Evolutionary conservation across 306 rosid species (phyloP).

Genomic region (Cucurbita ficifolia): DNA sequence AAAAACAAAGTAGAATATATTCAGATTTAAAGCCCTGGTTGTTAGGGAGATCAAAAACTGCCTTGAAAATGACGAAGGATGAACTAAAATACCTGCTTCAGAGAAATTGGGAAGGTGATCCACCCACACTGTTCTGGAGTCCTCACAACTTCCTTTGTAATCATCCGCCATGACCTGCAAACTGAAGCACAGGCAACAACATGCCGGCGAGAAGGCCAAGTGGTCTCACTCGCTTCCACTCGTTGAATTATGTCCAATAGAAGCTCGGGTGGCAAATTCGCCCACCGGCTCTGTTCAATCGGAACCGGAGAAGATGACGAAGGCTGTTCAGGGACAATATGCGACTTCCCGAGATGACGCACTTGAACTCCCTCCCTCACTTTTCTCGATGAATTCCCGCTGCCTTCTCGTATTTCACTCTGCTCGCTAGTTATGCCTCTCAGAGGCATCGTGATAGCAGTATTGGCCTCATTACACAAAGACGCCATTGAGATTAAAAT

Average conservation of each 20-base stretch:
- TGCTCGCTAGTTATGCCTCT: conserved; percentile 39
- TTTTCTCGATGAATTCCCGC: conserved; percentile 38
- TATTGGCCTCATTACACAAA: not conserved
- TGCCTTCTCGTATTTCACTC: conserved; percentile 41
- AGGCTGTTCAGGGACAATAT: conserved; percentile 62
- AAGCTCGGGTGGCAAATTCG: conserved; percentile 70
- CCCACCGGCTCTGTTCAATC: conserved; percentile 46
- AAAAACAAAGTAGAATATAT: conserved; percentile 4
- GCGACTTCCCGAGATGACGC: conserved; percentile 53
- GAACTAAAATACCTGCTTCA: conserved; percentile 54
- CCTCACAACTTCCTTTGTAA: conserved; percentile 57
- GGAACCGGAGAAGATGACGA: conserved; percentile 6
- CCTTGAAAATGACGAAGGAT: not conserved
- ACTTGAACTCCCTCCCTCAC: conserved; percentile 20
- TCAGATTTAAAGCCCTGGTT: not conserved
- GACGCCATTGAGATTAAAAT: not conserved
- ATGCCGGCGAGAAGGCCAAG: conserved; percentile 78
- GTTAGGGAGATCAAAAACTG: not conserved
- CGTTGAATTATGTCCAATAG: conserved; percentile 71
- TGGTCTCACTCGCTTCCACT: conserved; percentile 54
- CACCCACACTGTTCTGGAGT: conserved; percentile 77
- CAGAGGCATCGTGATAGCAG: conserved; percentile 37
- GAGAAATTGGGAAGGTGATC: conserved; percentile 75
- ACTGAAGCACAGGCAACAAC: conserved; percentile 80
- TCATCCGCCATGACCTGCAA: conserved; percentile 69